Base-by-base conservation (phyloP, 805 yeast genomes). In the Candida quercuum region DNA sequence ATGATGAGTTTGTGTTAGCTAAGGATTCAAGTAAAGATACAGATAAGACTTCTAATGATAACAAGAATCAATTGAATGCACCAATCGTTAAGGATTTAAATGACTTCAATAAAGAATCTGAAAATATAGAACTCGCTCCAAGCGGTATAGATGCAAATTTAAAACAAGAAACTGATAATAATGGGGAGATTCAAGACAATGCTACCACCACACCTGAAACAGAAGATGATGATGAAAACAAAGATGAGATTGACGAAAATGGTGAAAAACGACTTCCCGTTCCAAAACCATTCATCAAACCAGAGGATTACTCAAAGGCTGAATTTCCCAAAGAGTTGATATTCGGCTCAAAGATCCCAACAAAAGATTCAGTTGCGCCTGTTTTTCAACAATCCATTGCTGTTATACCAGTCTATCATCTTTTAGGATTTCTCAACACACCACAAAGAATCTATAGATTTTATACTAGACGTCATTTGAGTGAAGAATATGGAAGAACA, bases 371-470 rank as follows among this genome's bases (percentile, higher is more conserved):
- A 18, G 63, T 76, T 9, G 80, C 88, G 1, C 77, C 74, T 22
- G 62, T 81, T 35, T 78, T 81, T 52, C 78, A 79, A 40, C 93
- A 87, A 50, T 95, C 98, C 5, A 63, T 91, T 3, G 66, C 80
- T 12, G 88, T 82, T 11, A 69, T 85, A 39, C 78, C 89, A 5
- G 78, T 83, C 28, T 91, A 87, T 24, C 87, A 84, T 48, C 56
- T 86, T 21, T 61, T 83, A 12, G 99, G 99, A 1, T 85, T 93
- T 56, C 47, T 74, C 18, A 81, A 75, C 38, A 79, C 84, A 18
- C 96, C 95, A 2, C 69, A 70, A 43, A 74, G 96, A 46, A 72
- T 88, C 18, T 81, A 73, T 57, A 69, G 96, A 33, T 93, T 76
- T 59, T 88, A 87, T 64, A 81, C 78, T 38, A 77, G 73, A 49